Evolutionary conservation across 306 rosid species (phyloP).

Genomic region (Vigna unguiculata): DNA sequence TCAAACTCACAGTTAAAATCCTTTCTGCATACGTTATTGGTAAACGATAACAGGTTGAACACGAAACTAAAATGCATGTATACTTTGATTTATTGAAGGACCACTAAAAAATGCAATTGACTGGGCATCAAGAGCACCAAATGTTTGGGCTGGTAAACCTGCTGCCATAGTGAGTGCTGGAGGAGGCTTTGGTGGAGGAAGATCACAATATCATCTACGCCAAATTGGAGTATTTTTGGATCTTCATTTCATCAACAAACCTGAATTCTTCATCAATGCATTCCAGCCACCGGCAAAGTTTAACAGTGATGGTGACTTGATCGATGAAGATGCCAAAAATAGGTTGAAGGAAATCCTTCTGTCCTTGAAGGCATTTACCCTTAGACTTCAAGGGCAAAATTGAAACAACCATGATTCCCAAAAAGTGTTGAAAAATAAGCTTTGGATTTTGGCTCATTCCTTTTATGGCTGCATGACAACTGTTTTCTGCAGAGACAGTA

Average conservation of each 20-base stretch:
- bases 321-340: constrained; percentile 58
- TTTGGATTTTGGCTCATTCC: constrained; percentile 31
- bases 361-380: constrained; percentile 60
- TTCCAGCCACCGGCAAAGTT: constrained; percentile 79
- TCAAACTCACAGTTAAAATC: too few relatives aligned
- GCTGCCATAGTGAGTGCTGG: constrained; percentile 92
- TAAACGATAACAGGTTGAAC: neutral
- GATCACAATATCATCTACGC: constrained; percentile 86
- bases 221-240: constrained; percentile 83
- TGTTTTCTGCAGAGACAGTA: neutral
- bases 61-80: neutral
- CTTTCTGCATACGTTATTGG: neutral
- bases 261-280: constrained; percentile 75
- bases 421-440: neutral
- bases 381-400: constrained; percentile 52
- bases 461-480: neutral
- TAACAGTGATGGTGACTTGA: constrained; percentile 68
- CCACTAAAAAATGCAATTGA: constrained; percentile 53
- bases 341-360: constrained; percentile 62
- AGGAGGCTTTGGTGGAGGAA: constrained; percentile 76
- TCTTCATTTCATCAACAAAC: constrained; percentile 93
- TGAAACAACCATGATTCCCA: neutral
- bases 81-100: neutral
- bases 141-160: constrained; percentile 84
- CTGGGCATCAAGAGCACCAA: constrained; percentile 64